Base-by-base conservation (phyloP, 306 rosid species). In the Malus domestica region DNA sequence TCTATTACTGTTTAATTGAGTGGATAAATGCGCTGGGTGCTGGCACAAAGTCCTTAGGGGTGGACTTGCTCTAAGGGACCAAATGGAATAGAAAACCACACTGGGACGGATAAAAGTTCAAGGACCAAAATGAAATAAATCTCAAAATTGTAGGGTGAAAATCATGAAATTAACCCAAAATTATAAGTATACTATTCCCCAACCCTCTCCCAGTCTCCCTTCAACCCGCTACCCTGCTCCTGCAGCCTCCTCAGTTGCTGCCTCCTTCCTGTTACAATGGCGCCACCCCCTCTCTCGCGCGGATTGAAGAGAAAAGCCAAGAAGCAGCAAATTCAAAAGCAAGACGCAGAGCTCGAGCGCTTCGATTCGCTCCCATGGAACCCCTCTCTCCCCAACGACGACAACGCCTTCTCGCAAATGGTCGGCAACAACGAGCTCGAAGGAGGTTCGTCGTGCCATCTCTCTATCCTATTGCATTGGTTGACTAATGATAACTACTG, bases 341-440 rank as follows among this genome's bases (percentile, higher is more conserved):
- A 72, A n/a, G 86, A 87, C 30, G 80, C 83, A 38, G 89, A 90
- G 35, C 62, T 88, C 44, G 93, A 94, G 10, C 88, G 82, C 3
- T 70, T 91, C 63, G 80, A 94, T 38, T 86, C 89, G 7, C 89
- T 94, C 22, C 81, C 91, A 0, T 91, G 98, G 98, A 88, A 83
- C 82, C 22, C 89, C 1, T 68, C 96, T 10, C 75, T 92, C 44
- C 80, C 95, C 51, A 74, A 88, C 49, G 78, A 68, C 8, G 82
- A 90, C 10, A 87, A 85, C 51, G 58, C 84, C 0, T 88, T 91
- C 81, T 78, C 96, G 27, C 35, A 85, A 30, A 66, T 88, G 74
- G 82, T 72, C 40, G 97, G 95, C 75, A 79, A 93, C 25, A 89
- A 84, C 68, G 93, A 91, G 80, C 93, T 90, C 33, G 97, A 93